phyloP scores from a whole-genome alignment of 495 filamentous ascomycete genomes.

The Talaromyces adpressus region DNA sequence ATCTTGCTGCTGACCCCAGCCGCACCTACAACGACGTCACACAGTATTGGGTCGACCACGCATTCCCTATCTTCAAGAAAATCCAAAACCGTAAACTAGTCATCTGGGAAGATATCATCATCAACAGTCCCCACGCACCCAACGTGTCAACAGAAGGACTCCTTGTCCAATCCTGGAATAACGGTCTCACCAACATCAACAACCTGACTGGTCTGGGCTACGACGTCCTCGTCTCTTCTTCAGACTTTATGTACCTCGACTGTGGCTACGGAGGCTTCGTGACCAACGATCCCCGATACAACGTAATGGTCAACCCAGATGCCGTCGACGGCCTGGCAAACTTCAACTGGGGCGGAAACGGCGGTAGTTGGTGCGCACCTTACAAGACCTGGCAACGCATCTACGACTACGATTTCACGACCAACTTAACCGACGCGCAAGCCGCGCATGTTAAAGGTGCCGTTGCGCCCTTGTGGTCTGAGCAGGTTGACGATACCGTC shows the following conservation, averaged over 20 bases:
- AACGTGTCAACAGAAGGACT: conserved; percentile 44
- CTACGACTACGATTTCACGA: conserved; percentile 53
- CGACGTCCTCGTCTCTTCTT: conserved; percentile 46
- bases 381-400: conserved; percentile 58
- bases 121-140: conserved; percentile 33
- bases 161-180: conserved; percentile 47
- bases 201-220: conserved; percentile 44
- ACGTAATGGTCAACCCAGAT: conserved; percentile 41
- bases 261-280: conserved; percentile 49
- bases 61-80: conserved; percentile 44
- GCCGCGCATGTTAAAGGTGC: conserved; percentile 41
- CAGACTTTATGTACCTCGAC: conserved; percentile 51
- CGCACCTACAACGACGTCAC: conserved; percentile 45
- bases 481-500: conserved; percentile 47
- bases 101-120: conserved; percentile 51
- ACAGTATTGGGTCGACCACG: conserved; percentile 49
- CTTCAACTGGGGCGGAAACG: conserved; percentile 48
- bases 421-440: conserved; percentile 37
- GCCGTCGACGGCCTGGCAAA: conserved; percentile 24
- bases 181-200: conserved; percentile 42
- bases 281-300: conserved; percentile 47
- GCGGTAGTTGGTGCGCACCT: conserved; percentile 51
- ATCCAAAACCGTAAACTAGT: conserved; percentile 36
- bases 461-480: conserved; percentile 46
- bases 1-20: conserved; percentile 42